phyloP scores from a whole-genome alignment of 139 green algal genomes.

The Bryopsis sp. region DNA sequence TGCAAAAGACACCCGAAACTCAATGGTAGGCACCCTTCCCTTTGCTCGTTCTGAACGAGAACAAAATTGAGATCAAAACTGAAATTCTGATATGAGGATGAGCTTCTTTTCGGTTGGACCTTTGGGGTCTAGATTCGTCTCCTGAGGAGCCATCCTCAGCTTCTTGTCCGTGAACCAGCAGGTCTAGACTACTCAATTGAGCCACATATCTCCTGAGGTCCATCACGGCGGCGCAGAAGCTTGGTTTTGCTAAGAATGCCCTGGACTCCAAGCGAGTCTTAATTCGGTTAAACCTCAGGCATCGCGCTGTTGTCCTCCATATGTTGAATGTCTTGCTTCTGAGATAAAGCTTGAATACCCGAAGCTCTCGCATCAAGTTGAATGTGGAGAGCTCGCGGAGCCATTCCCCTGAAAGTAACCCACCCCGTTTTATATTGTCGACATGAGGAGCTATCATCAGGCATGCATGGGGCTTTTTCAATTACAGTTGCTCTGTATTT shows the following conservation, averaged over 20 bases:
- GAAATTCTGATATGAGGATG: too few species aligned
- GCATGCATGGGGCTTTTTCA: constrained; percentile 1
- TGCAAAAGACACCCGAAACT: background rate
- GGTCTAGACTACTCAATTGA: background rate
- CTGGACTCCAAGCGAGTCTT: constrained; percentile 27
- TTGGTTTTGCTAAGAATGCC: constrained; percentile 40
- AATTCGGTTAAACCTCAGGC: constrained; percentile 26
- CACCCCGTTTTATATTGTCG: too few species aligned
- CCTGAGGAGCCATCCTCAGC: too few species aligned
- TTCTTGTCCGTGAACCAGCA: background rate
- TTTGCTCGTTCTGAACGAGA: too few species aligned
- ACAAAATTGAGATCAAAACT: too few species aligned
- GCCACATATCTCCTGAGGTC: constrained; percentile 24
- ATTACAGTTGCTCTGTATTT: too few species aligned
- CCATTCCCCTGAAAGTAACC: constrained; percentile 32
- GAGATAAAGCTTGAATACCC: constrained; percentile 42
- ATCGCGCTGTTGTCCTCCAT: constrained; percentile 30
- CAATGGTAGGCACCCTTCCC: too few species aligned
- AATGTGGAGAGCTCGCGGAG: constrained; percentile 40
- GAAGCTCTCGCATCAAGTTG: constrained; percentile 51
- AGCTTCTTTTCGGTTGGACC: too few species aligned
- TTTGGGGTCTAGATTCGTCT: too few species aligned
- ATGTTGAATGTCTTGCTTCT: constrained; percentile 26
- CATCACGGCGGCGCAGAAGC: constrained; percentile 44
- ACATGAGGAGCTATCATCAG: background rate